Conservation (phyloP, 169 alveolate species). For the Plasmodium relictum region DNA sequence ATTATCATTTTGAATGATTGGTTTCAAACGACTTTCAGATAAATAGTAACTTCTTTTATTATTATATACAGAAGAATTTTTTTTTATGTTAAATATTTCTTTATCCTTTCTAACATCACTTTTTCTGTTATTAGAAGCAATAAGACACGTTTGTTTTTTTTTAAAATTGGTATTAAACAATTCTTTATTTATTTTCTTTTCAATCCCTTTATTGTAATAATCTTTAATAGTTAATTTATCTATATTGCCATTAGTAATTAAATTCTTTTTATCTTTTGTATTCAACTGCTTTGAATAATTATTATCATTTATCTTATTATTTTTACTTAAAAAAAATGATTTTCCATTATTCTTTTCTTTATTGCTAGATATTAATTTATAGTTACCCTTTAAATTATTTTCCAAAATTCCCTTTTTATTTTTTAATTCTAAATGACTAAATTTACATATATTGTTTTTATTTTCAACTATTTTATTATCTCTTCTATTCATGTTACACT, state of each 20-base stretch:
- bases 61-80: too few species aligned
- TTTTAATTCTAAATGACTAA: not conserved
- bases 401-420: not conserved
- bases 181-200: not conserved
- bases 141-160: not conserved
- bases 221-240: not conserved
- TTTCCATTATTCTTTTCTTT: not conserved
- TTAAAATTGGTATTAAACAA: not conserved
- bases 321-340: not conserved
- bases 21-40: too few species aligned
- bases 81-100: not conserved
- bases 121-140: not conserved
- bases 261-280: not conserved
- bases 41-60: too few species aligned
- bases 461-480: not conserved
- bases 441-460: not conserved
- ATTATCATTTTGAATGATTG: too few species aligned
- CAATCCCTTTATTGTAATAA: not conserved
- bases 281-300: not conserved
- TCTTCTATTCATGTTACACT: slow-evolving; percentile 1
- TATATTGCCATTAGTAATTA: not conserved
- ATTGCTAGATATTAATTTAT: not conserved
- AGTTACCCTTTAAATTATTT: not conserved
- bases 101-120: not conserved
- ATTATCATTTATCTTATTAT: not conserved